These are phyloP conservation scores for Acorus gramineus DNA, from an alignment of 106 monocot genomes.

Conservation along the genomic window DNA sequence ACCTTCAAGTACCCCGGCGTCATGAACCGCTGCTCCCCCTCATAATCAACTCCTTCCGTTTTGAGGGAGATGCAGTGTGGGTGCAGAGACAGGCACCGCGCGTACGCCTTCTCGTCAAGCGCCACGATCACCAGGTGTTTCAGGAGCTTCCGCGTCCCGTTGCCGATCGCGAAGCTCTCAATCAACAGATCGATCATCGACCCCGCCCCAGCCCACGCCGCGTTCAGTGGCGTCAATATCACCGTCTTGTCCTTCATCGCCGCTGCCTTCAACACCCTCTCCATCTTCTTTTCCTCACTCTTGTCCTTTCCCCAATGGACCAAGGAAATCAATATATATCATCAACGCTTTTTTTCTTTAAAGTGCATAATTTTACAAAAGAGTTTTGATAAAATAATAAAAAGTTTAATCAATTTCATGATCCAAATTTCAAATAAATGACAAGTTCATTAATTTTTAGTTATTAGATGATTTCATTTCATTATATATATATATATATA, in stretches of 20 bases:
- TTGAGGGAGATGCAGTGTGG: slow-evolving; percentile 39
- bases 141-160: slow-evolving; percentile 33
- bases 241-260: slow-evolving; percentile 52
- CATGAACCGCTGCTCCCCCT: slow-evolving; percentile 54
- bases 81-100: slow-evolving; percentile 41
- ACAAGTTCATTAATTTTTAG: too few species aligned
- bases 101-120: slow-evolving; percentile 43
- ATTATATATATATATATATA: too few species aligned
- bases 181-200: slow-evolving; percentile 58
- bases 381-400: too few species aligned
- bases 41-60: slow-evolving; percentile 48
- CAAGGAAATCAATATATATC: too few species aligned
- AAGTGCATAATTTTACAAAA: too few species aligned
- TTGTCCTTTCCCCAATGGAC: too few species aligned
- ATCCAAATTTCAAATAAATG: too few species aligned
- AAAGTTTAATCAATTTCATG: too few species aligned
- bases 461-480: too few species aligned
- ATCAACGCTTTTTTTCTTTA: too few species aligned
- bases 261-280: slow-evolving; percentile 33
- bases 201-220: slow-evolving; percentile 46
- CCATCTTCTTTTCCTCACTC: slow-evolving; percentile 27
- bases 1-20: slow-evolving; percentile 50
- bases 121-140: slow-evolving; percentile 58
- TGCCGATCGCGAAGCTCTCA: slow-evolving; percentile 46
- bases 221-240: slow-evolving; percentile 58